These are phyloP conservation scores for Trypanosoma theileri DNA, from an alignment of 208 protist genomes.

Conservation along the genomic window DNA sequence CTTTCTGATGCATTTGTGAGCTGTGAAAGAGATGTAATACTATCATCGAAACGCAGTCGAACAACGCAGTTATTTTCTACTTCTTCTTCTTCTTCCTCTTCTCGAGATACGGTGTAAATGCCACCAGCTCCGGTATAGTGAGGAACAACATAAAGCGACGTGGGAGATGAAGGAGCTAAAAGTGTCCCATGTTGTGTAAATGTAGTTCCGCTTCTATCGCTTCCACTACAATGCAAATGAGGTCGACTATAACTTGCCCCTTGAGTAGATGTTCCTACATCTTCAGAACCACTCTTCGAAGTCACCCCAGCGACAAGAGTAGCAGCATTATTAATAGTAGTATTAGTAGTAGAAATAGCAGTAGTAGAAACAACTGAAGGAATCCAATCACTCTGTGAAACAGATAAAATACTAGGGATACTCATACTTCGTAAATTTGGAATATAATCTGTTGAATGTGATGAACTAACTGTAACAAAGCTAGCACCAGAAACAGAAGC, in stretches of 20 bases:
- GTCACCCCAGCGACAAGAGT: neutral
- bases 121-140: too few relatives aligned
- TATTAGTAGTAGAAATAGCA: neutral
- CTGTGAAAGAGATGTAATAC: slow-evolving; percentile 22
- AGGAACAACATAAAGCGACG: slow-evolving; percentile 2
- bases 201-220: slow-evolving; percentile 10
- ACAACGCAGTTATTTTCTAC: slow-evolving; percentile 30
- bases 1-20: slow-evolving; percentile 23
- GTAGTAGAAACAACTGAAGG: neutral
- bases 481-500: slow-evolving; percentile 8
- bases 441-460: slow-evolving; percentile 17
- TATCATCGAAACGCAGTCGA: slow-evolving; percentile 43
- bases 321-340: neutral
- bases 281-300: slow-evolving; percentile 19
- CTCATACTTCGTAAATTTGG: slow-evolving; percentile 1
- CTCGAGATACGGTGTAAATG: too few relatives aligned
- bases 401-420: slow-evolving; percentile 5
- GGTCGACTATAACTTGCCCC: slow-evolving; percentile 28
- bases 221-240: slow-evolving; percentile 6
- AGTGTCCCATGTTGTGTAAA: slow-evolving; percentile 3
- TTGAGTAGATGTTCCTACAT: slow-evolving; percentile 23
- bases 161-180: neutral
- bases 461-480: slow-evolving; percentile 26
- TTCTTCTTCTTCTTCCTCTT: neutral
- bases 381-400: slow-evolving; percentile 11